These are phyloP conservation scores for Oryza australiensis DNA, from an alignment of 176 grass and related monocot species.

Conservation along the genomic window DNA sequence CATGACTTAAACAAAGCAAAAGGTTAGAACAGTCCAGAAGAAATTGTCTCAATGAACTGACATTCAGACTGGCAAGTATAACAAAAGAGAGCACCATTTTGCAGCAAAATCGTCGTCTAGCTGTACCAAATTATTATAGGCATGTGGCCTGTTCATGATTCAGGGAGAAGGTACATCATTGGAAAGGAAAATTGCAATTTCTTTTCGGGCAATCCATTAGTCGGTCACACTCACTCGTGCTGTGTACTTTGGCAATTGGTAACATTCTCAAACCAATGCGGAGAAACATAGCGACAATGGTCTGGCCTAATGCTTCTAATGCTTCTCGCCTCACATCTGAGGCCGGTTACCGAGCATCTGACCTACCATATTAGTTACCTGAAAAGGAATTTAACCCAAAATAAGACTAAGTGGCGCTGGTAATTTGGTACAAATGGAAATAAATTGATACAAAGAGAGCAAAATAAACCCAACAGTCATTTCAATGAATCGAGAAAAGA, in stretches of 20 bases:
- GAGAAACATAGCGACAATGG: conserved; percentile 26
- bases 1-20: not conserved
- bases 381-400: conserved; percentile 46
- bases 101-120: conserved; percentile 36
- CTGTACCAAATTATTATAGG: conserved; percentile 54
- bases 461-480: not conserved
- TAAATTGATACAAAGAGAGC: not conserved
- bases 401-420: not conserved
- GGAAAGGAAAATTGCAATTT: conserved; percentile 26
- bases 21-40: not conserved
- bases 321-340: conserved; percentile 52
- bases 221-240: conserved; percentile 11
- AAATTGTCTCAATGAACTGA: not conserved
- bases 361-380: conserved; percentile 93
- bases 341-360: conserved; percentile 79
- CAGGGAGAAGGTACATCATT: conserved; percentile 32
- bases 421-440: not conserved
- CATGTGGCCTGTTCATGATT: conserved; percentile 41
- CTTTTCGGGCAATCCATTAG: conserved; percentile 36
- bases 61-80: not conserved
- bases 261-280: conserved; percentile 33
- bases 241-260: conserved; percentile 3
- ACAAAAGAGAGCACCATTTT: not conserved
- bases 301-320: conserved; percentile 21
- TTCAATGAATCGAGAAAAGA: conserved; percentile 14